These are phyloP conservation scores for Fraxinus nigra DNA, from an alignment of 305 asterid genomes.

Conservation along the genomic window DNA sequence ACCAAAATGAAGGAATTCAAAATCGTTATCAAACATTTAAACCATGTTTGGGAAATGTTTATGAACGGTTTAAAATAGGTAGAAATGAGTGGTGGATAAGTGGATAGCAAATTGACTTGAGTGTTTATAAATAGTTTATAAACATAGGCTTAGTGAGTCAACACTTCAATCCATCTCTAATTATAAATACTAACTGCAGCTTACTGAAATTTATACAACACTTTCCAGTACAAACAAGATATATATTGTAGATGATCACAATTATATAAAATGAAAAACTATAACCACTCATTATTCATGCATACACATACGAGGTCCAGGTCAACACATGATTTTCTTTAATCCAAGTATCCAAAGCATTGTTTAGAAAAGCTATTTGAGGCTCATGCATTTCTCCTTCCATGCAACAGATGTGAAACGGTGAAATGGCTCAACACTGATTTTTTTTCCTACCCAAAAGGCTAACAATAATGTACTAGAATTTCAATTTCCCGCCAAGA, in stretches of 20 bases:
- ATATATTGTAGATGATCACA: background rate
- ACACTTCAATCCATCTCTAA: background rate
- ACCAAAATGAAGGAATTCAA: background rate
- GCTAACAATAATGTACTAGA: background rate
- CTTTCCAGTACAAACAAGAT: background rate
- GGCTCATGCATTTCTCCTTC: background rate
- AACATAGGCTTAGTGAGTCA: background rate
- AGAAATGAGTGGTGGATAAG: background rate
- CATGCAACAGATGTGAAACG: background rate
- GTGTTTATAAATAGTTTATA: too few species aligned
- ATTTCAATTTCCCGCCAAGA: background rate
- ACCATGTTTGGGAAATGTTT: background rate
- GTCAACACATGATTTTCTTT: background rate
- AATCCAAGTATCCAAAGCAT: background rate
- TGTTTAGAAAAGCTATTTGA: background rate
- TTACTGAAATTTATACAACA: background rate
- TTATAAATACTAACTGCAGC: background rate
- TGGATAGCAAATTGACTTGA: background rate
- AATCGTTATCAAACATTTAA: background rate
- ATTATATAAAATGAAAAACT: background rate
- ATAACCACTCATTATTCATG: background rate
- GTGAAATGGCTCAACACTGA: background rate
- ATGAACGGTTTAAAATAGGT: background rate
- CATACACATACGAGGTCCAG: background rate
- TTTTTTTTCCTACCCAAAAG: background rate